Base-by-base conservation (phyloP, 75 land plant species). In the Sequoiadendron giganteum region DNA sequence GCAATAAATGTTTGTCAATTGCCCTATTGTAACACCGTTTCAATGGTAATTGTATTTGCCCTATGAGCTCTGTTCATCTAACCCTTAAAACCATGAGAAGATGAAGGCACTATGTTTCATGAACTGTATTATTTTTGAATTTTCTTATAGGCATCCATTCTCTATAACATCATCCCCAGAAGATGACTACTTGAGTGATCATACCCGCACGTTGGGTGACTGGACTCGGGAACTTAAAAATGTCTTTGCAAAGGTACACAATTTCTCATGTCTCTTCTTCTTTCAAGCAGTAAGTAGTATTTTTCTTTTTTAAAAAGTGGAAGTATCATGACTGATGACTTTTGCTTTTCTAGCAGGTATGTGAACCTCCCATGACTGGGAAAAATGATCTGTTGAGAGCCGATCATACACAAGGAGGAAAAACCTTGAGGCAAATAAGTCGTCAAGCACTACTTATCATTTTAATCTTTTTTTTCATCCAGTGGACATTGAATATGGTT, bases 111-210 rank as follows among this genome's bases (percentile, higher is more conserved):
- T 42, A n/a, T 36, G 3, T 58, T 25, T 86, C 76, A 39, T 68
- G 25, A 68, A 58, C 15, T 58, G 14, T 39, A 58, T 61, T 65
- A 34, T 86, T 25, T 73, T 4, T 52, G 52, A 19, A 56, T 30
- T 87, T 48, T 7, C 56, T 55, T 39, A 75, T 89, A 90, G 91
- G 93, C 93, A 92, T 52, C 93, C 92, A 5, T 90, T 92, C 68
- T 92, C 93, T 42, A 90, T 92, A 82, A 90, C 92, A 0, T 92
- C 93, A 11, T 89, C 93, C 5, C 93, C 92, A 85, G 90, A 90
- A 58, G 93, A 92, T 78, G 54, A 85, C n/a, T 90, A 89, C 78
- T 78, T 92, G 49, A 92, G 90, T 72, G 90, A 90, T 16, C 93
- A 92, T 68, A 92, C 90, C 54, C 87, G 93, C 10, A 88, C 91